Percentiles rank a stretch among this genome's conserved stretches.
These are phyloP conservation scores for Calonectria hawksworthii DNA, from an alignment of 2,329 filamentous ascomycete genomes.

Conservation along the genomic window DNA sequence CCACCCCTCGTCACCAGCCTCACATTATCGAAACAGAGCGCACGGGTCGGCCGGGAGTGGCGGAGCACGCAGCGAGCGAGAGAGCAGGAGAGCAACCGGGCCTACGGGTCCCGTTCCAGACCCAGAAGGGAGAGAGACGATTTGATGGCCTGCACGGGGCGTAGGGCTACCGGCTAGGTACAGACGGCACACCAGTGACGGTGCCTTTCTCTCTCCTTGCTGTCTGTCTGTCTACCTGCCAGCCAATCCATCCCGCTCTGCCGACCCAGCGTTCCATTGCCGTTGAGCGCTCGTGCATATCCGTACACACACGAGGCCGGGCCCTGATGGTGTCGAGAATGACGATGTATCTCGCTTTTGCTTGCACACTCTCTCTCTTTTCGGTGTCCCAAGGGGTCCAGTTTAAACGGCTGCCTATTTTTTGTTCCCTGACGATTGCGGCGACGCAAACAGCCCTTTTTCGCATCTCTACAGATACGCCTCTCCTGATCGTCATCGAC, in stretches of 20 bases:
- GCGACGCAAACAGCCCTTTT: not conserved
- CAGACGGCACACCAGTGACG: not conserved
- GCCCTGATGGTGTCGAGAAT: not conserved
- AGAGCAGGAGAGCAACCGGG: not conserved
- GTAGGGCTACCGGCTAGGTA: not conserved
- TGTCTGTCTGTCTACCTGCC: not conserved
- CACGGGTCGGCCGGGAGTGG: conserved; percentile 40
- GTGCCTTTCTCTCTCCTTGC: not conserved
- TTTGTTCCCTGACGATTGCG: not conserved
- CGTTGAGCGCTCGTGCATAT: not conserved
- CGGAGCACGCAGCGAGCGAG: conserved; percentile 35
- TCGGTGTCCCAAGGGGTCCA: not conserved
- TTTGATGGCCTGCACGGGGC: not conserved
- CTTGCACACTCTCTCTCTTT: not conserved
- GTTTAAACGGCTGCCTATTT: conserved; percentile 17
- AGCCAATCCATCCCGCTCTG: not conserved
- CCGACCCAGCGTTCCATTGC: conserved; percentile 8
- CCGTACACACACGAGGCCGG: not conserved
- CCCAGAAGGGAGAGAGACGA: not conserved
- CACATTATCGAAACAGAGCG: not conserved
- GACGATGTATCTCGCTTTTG: not conserved
- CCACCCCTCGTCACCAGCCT: conserved; percentile 11
- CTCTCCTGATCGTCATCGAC: not conserved
- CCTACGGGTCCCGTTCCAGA: not conserved
- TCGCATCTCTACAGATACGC: not conserved